Percentiles rank a stretch among this genome's conserved stretches.
Conservation (phyloP, 2,329 filamentous ascomycete genomes). For the Neurospora sp. region DNA sequence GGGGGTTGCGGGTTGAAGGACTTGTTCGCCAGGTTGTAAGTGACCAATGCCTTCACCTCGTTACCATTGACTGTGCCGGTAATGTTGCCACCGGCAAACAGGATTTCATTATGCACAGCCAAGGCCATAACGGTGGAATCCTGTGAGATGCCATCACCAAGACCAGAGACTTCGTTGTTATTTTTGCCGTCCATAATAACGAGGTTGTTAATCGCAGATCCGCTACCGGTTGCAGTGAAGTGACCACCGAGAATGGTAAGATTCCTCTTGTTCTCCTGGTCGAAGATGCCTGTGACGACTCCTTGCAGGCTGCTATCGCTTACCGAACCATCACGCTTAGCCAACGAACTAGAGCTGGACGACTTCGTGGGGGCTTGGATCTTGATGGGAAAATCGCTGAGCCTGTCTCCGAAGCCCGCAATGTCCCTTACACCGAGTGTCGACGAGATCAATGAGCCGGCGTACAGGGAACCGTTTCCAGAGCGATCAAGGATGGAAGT, state of each 20-base stretch:
- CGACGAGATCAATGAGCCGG: slow-evolving; percentile 72
- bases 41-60: slow-evolving; percentile 61
- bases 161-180: slow-evolving; percentile 54
- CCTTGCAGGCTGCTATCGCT: slow-evolving; percentile 43
- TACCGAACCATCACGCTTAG: slow-evolving; percentile 35
- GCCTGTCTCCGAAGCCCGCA: slow-evolving; percentile 48
- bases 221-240: slow-evolving; percentile 64
- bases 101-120: slow-evolving; percentile 51
- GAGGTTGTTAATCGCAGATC: slow-evolving; percentile 66
- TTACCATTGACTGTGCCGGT: slow-evolving; percentile 57
- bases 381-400: slow-evolving; percentile 49
- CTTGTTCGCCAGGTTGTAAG: slow-evolving; percentile 62
- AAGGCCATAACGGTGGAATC: slow-evolving; percentile 70
- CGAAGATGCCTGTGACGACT: slow-evolving; percentile 71
- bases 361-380: slow-evolving; percentile 30
- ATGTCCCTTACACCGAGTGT: slow-evolving; percentile 64
- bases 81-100: slow-evolving; percentile 77
- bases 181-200: slow-evolving; percentile 72
- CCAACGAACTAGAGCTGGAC: slow-evolving; percentile 20
- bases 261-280: slow-evolving; percentile 59
- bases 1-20: slow-evolving; percentile 65
- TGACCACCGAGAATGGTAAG: slow-evolving; percentile 82
- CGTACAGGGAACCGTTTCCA: slow-evolving; percentile 57
- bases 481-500: slow-evolving; percentile 57
- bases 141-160: slow-evolving; percentile 54